Evolutionary conservation across 192 early-diverging fungal species (phyloP).

Genomic region (Backusella australiensis): DNA sequence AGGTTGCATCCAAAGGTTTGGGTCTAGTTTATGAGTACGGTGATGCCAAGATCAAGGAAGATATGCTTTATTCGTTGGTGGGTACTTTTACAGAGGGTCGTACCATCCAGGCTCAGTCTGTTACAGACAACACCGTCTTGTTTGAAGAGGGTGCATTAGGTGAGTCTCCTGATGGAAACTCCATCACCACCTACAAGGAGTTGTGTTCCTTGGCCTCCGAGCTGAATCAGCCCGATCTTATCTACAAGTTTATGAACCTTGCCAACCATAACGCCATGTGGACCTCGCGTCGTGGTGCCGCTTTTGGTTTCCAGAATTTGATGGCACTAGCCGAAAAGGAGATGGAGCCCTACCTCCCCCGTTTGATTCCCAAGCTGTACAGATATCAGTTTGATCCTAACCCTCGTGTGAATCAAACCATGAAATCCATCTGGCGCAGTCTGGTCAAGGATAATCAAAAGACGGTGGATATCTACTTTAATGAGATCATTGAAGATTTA

Average conservation of each 20-base stretch:
- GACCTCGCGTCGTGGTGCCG: slow-evolving; percentile 85
- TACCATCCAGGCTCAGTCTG: slow-evolving; percentile 48
- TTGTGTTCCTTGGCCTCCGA: slow-evolving; percentile 89
- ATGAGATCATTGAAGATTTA: slow-evolving; percentile 79
- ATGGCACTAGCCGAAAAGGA: slow-evolving; percentile 77
- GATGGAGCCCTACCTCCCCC: slow-evolving; percentile 74
- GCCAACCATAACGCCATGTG: slow-evolving; percentile 92
- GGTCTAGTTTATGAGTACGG: slow-evolving; percentile 82
- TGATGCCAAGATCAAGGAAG: slow-evolving; percentile 60
- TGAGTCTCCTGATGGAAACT: slow-evolving; percentile 69
- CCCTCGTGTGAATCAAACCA: slow-evolving; percentile 78
- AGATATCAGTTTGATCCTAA: slow-evolving; percentile 92
- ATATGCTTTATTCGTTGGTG: slow-evolving; percentile 70
- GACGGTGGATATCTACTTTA: slow-evolving; percentile 72
- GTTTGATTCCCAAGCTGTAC: slow-evolving; percentile 82
- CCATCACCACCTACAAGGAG: slow-evolving; percentile 71
- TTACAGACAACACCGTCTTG: slow-evolving; percentile 70
- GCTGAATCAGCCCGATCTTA: slow-evolving; percentile 90
- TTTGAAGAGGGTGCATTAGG: slow-evolving; percentile 71
- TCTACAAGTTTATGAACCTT: slow-evolving; percentile 92
- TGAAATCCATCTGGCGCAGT: slow-evolving; percentile 89
- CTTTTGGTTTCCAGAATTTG: slow-evolving; percentile 83
- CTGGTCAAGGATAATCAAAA: slow-evolving; percentile 70
- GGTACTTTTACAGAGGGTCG: slow-evolving; percentile 75
- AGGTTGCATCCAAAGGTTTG: slow-evolving; percentile 85